Percentiles rank a stretch among this genome's conserved stretches.
Conservation (phyloP, 768 basidiomycete species). For the Termitomyces sp. region DNA sequence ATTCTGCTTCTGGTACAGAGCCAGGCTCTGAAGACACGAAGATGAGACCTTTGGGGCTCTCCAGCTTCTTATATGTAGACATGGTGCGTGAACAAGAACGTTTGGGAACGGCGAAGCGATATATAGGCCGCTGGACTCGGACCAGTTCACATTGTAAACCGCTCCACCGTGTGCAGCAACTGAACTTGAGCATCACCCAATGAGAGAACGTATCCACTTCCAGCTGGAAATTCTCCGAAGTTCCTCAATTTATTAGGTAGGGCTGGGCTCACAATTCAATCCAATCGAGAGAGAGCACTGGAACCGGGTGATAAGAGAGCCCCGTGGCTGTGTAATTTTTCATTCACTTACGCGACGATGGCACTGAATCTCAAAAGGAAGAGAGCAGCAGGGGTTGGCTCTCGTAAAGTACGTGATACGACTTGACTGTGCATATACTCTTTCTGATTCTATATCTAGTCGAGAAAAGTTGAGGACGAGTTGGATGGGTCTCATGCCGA, state of each 20-base stretch:
- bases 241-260: neutral
- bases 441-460: slow-evolving; percentile 2
- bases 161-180: neutral
- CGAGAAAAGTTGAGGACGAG: slow-evolving; percentile 13
- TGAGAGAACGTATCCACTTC: neutral
- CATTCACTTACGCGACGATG: slow-evolving; percentile 19
- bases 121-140: neutral
- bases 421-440: neutral
- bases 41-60: slow-evolving; percentile 11
- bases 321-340: slow-evolving; percentile 33
- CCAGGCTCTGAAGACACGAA: slow-evolving; percentile 17
- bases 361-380: slow-evolving; percentile 28
- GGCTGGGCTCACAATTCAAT: neutral
- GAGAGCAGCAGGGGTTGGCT: slow-evolving; percentile 15
- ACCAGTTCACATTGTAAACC: slow-evolving; percentile 12
- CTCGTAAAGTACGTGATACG: slow-evolving; percentile 21
- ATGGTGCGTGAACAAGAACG: neutral
- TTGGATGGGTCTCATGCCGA: neutral
- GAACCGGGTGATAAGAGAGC: slow-evolving; percentile 5
- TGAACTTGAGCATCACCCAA: neutral
- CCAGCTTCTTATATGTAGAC: slow-evolving; percentile 8
- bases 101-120: neutral
- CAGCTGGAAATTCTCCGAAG: no score
- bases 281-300: neutral
- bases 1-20: slow-evolving; percentile 22